Evolutionary conservation across 2,329 filamentous ascomycete species (phyloP).

Genomic region (Sporothrix sp.): DNA sequence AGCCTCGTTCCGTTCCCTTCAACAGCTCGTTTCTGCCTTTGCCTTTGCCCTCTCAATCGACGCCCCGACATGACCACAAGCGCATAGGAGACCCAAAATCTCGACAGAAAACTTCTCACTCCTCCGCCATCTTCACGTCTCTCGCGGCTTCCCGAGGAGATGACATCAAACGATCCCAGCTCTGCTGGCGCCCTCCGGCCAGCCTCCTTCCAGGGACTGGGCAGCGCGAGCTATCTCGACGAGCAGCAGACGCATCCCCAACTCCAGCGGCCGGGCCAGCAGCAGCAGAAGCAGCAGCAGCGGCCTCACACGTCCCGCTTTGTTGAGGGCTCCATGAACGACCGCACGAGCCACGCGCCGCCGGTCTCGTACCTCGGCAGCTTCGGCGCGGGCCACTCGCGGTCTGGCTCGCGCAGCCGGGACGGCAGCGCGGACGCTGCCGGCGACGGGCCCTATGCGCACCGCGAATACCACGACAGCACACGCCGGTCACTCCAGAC

Average conservation of each 20-base stretch:
- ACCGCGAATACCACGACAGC: slow-evolving; percentile 9
- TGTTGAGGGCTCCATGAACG: slow-evolving; percentile 79
- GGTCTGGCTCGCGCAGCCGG: neutral
- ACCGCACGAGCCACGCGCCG: slow-evolving; percentile 62
- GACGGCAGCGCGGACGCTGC: neutral
- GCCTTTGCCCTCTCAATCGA: no score
- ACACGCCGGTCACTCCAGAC: slow-evolving; percentile 16
- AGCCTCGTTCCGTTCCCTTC: neutral
- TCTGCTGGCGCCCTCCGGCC: slow-evolving; percentile 2
- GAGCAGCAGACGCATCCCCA: slow-evolving; percentile 6
- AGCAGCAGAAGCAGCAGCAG: neutral
- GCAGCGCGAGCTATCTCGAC: neutral
- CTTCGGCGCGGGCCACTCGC: slow-evolving; percentile 19
- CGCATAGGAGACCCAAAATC: neutral
- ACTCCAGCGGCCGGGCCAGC: slow-evolving; percentile 15
- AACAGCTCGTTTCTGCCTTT: no score
- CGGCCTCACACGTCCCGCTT: slow-evolving; percentile 40
- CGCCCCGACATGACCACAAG: no score
- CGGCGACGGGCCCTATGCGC: neutral
- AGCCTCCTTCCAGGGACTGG: slow-evolving; percentile 8
- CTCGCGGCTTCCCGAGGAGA: no score
- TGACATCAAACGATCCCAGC: neutral
- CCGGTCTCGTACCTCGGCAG: slow-evolving; percentile 52
- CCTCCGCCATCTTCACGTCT: neutral
- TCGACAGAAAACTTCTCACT: neutral